These are phyloP conservation scores for Ocimum tenuiflorum DNA, from an alignment of 257 asterid genomes.

Conservation along the genomic window DNA sequence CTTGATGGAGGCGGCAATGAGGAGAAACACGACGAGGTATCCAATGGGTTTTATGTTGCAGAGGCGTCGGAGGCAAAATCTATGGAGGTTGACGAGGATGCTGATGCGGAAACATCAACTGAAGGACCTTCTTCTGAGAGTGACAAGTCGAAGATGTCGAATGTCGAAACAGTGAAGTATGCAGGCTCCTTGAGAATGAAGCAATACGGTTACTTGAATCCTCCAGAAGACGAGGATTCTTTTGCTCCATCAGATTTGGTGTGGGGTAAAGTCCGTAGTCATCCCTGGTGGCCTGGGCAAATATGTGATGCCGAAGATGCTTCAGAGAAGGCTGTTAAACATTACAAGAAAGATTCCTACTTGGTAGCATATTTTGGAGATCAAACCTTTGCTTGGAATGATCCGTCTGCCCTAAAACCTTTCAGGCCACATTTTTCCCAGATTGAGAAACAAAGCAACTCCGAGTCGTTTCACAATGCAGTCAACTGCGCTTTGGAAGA, in stretches of 20 bases:
- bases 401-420: constrained; percentile 66
- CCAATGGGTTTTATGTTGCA: constrained; percentile 21
- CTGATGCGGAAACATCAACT: constrained; percentile 21
- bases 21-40: constrained; percentile 10
- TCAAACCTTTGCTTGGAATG: constrained; percentile 91
- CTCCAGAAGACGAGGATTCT: constrained; percentile 48
- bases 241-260: constrained; percentile 67
- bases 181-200: constrained; percentile 30
- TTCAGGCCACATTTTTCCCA: constrained; percentile 64
- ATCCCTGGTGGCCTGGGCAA: constrained; percentile 99
- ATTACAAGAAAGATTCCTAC: constrained; percentile 66
- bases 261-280: constrained; percentile 97
- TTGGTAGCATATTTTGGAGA: constrained; percentile 96
- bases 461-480: constrained; percentile 76
- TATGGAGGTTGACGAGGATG: constrained; percentile 27
- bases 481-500: constrained; percentile 72
- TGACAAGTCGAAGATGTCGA: constrained; percentile 22
- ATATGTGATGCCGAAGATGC: constrained; percentile 77
- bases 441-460: constrained; percentile 69
- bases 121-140: constrained; percentile 36
- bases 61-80: constrained; percentile 33
- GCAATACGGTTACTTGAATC: constrained; percentile 46
- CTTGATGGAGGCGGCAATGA: constrained; percentile 15
- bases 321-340: constrained; percentile 71
- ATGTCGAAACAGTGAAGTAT: constrained; percentile 25